These are phyloP conservation scores for Ceratopteris richardii DNA, from an alignment of 75 land plant species.

Conservation along the genomic window DNA sequence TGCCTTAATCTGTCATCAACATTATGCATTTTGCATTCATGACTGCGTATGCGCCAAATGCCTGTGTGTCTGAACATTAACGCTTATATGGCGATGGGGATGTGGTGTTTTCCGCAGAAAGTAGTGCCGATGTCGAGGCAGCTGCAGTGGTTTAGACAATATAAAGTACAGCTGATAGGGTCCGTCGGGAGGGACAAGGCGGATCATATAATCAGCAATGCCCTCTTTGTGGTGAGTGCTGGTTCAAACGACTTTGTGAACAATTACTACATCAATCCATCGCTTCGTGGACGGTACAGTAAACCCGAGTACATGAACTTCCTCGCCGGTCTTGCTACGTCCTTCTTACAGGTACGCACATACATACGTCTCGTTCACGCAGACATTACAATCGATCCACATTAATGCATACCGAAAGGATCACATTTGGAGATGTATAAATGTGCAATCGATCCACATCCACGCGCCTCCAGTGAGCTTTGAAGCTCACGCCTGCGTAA, in stretches of 20 bases:
- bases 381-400: no score
- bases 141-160: conserved; percentile 45
- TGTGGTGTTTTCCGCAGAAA: no score
- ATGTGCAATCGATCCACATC: no score
- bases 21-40: no score
- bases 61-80: no score
- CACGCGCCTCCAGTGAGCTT: no score
- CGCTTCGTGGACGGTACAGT: conserved; percentile 21
- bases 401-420: no score
- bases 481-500: no score
- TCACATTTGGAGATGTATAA: no score
- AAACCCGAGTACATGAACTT: conserved; percentile 34
- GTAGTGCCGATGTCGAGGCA: conserved; percentile 46
- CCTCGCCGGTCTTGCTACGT: conserved; percentile 21
- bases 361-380: no score
- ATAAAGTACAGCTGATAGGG: conserved; percentile 29
- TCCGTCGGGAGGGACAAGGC: conserved; percentile 37
- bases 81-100: neutral
- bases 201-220: conserved; percentile 29
- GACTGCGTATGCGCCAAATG: no score
- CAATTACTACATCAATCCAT: conserved; percentile 76
- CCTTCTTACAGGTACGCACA: conserved; percentile 47
- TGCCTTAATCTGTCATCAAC: no score
- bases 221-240: conserved; percentile 50
- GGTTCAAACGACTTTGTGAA: conserved; percentile 70